Evolutionary conservation across 2,329 filamentous ascomycete species (phyloP), one percentile per base, ranked within the genome.

Genomic region (Trichoderma polysporum): DNA sequence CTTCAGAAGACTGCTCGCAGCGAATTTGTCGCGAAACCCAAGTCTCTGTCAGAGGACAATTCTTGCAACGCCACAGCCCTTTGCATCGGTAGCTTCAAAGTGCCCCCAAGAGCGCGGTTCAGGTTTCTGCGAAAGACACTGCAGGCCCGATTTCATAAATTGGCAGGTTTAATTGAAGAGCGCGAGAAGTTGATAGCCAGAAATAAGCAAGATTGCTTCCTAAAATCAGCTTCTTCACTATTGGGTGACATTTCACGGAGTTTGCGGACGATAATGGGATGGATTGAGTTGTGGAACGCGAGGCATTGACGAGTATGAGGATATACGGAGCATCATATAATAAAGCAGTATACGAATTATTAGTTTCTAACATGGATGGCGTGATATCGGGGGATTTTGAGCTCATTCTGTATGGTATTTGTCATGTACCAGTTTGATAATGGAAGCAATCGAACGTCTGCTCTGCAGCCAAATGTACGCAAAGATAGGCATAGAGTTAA

Each of bases 241-340:
- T 5, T 66, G 22, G 57, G 56, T 2, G 64, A 66, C 33, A 62
- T 66, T 15, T 62, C 57, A 29, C 22, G 57, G 25, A 33, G 41
- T 7, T 49, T 66, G 37, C 31, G 64, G 10, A 66, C 64, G 12
- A 61, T 47, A 5, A 66, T 66, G 64, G 64, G 64, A 19, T 62
- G 56, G 41, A 47, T 66, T 19, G 64, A 66, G 25, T n/a, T 66
- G 9, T 66, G 64, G 64, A 62, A 61, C 54, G 47, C 64, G 15
- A 61, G 41, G 27, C 41, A 66, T 9, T 53, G 15, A 31, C 62
- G 54, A 35, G 9, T 19, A 25, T 39, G 19, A 7, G 27, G 4
- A 33, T 17, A 19, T 17, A 49, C 29, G 3, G 19, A 49, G 8
- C 35, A 39, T 25, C 1, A 15, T 41, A 15, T 25, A 1, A 15